These are phyloP conservation scores for Candida germanica DNA, from an alignment of 805 yeast species.

Conservation along the genomic window DNA sequence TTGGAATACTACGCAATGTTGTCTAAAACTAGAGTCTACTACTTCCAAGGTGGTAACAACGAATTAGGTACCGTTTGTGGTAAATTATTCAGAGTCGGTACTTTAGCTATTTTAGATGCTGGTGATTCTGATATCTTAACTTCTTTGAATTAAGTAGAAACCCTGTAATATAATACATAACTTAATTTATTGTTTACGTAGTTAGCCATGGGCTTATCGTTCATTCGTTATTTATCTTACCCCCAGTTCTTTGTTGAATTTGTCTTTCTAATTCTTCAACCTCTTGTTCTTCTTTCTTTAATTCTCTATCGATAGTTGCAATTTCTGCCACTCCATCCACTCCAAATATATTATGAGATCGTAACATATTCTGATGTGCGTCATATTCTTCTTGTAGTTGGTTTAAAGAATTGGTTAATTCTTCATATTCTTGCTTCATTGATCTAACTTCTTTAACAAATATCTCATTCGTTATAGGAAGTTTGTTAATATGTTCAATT, in stretches of 20 bases:
- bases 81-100: conserved; percentile 99
- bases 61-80: conserved; percentile 99
- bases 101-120: conserved; percentile 91
- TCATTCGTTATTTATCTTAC: not conserved
- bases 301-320: conserved; percentile 5
- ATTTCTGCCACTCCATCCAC: conserved; percentile 4
- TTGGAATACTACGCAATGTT: conserved; percentile 99
- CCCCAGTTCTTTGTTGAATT: conserved; percentile 19
- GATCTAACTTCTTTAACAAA: conserved; percentile 30
- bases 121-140: conserved; percentile 99
- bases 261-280: conserved; percentile 41
- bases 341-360: conserved; percentile 20
- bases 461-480: conserved; percentile 17
- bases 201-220: not conserved
- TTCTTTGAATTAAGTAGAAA: conserved; percentile 7
- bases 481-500: conserved; percentile 10
- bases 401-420: conserved; percentile 35
- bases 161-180: conserved; percentile 7
- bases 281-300: conserved; percentile 41
- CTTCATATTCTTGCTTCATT: conserved; percentile 36
- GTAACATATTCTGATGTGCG: conserved; percentile 41
- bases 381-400: conserved; percentile 43
- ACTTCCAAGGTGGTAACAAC: conserved; percentile 99
- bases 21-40: conserved; percentile 95
- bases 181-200: conserved; percentile 5